Conservation (phyloP, 495 filamentous ascomycete species). For the Aspergillus olivimuriae region DNA sequence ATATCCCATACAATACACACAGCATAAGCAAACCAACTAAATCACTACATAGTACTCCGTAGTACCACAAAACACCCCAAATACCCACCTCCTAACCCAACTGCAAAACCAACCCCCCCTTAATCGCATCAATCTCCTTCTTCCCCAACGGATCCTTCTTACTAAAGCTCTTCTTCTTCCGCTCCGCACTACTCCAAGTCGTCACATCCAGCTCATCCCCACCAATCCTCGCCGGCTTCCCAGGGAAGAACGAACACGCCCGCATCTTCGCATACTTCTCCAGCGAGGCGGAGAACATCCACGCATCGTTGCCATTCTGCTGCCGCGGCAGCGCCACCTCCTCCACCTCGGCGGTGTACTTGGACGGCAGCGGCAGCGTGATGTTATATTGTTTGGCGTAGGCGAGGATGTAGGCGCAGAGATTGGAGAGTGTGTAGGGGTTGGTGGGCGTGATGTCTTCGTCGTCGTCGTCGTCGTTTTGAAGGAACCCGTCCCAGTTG, state of each 20-base stretch:
- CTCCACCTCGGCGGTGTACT: constrained; percentile 7
- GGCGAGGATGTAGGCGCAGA: constrained; percentile 9
- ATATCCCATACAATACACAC: not conserved
- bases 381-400: constrained; percentile 18
- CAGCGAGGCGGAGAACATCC: constrained; percentile 12
- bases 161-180: constrained; percentile 15
- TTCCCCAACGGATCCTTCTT: constrained; percentile 17
- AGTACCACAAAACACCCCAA: too few relatives aligned
- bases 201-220: constrained; percentile 23
- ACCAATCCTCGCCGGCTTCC: constrained; percentile 7
- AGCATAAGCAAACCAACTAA: not conserved
- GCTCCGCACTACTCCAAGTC: constrained; percentile 13
- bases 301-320: constrained; percentile 19
- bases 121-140: constrained; percentile 14
- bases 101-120: constrained; percentile 17
- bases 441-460: not conserved
- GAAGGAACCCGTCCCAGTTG: not conserved
- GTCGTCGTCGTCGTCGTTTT: not conserved
- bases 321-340: constrained; percentile 7
- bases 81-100: not conserved
- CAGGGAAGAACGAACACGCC: not conserved
- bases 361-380: constrained; percentile 8
- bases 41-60: too few relatives aligned
- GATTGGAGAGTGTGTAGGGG: constrained; percentile 6
- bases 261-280: constrained; percentile 6